Evolutionary conservation across 2,329 filamentous ascomycete species (phyloP), one percentile per base, ranked within the genome.

Genomic region (Ophiostoma sp.): DNA sequence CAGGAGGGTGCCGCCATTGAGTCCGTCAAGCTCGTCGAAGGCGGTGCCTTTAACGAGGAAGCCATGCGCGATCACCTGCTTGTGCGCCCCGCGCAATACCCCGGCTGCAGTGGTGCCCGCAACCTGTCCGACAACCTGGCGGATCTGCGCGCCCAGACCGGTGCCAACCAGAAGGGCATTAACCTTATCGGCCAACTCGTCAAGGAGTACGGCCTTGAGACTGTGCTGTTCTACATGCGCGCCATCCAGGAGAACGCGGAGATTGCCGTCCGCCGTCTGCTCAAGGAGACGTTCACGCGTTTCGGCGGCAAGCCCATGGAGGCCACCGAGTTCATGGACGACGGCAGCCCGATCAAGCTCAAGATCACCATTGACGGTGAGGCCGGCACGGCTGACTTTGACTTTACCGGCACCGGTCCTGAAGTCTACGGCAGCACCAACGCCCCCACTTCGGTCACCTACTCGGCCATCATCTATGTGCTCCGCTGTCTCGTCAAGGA

Each of bases 201-300:
- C 75, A 85, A 89, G 17, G 93, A 95, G 77, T 94, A 93, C 76
- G 89, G 89, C 8, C 89, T 92, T 75, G 84, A 89, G 1, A 90
- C 91, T 0, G 92, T 75, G 1, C 89, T 92, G 75, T 90, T 92
- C 77, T 94, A 94, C 80, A 95, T 95, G 93, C 85, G 87, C 59
- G 90, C 87, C 64, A 95, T 95, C 73, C 92, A 95, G 79, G 85
- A 88, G 61, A 94, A 93, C 48, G 93, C 93, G 0, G 92, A 93
- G 77, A 83, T 89, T 0, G 90, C 89, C 19, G 93, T 96, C 0
- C 87, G 92, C 12, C 88, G 88, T 64, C 84, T 95, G 3, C 84
- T 95, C 28, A 93, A 92, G 78, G 84, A 87, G 2, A 48, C 89
- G 0, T 66, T 90, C 91, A 42, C 91, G 90, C 15, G 90, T 91